Base-by-base conservation (phyloP, 83 land plant genomes). In the Thuja plicata region DNA sequence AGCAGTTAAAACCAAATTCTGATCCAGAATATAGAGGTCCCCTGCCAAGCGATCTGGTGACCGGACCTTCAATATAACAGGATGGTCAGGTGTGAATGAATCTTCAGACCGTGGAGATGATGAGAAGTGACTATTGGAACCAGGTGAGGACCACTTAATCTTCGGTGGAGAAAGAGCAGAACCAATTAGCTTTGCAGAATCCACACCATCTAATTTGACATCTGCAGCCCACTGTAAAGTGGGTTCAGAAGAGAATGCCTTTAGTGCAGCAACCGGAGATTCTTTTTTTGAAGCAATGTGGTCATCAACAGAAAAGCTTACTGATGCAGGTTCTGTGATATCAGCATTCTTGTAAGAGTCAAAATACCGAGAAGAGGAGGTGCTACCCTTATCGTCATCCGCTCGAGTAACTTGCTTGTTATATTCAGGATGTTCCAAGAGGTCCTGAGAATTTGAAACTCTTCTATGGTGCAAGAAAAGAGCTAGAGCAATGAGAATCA, bases 41-140 rank as follows among this genome's bases (percentile, higher is more conserved):
- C 99, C 99, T 21, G 93, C 97, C 88, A 98, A 87, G 46, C 94
- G 90, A 86, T 98, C 99, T 21, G 99, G 99, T 46, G 99, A 97
- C 21, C 93, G 90, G 27, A 97, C 98, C 88, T 98, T 98, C 89
- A 96, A 79, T 62, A 87, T 87, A 87, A 87, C 88, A 87, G 88
- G 88, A 86, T 90, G 94, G 83, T 95, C 96, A 32, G 93, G 91
- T 6, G 89, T 48, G 24, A 91, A 90, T 3, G 93, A 93, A 57
- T 92, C 95, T 41, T 95, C 95, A 24, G 97, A 93, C 38, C 88
- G 92, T 7, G 96, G 96, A 66, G 97, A 94, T 93, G 94, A 94
- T 45, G 95, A 95, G 8, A 90, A 86, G 30, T 91, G 91, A 88
- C 92, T 95, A 19, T 73, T 92, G 50, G 92, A 94, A 84, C 96